Conservation (phyloP, 495 filamentous ascomycete genomes). For the Penicillium samsonianum region DNA sequence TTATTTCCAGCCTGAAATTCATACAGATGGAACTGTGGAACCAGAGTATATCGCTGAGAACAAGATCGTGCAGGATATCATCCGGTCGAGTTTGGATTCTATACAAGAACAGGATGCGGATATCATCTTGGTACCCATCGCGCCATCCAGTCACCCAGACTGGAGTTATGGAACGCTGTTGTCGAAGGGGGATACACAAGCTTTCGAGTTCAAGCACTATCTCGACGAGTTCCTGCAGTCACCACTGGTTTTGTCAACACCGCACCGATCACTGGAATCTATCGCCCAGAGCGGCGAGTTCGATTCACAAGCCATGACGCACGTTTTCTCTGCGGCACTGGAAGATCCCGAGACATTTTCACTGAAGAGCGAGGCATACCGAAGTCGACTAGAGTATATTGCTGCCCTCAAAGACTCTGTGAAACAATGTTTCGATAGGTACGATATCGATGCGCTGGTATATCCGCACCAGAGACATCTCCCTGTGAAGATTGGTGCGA, state of each 20-base stretch:
- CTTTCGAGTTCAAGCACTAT: constrained; percentile 55
- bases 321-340: constrained; percentile 36
- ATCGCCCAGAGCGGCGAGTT: constrained; percentile 61
- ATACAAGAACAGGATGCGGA: constrained; percentile 17
- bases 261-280: constrained; percentile 42
- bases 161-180: constrained; percentile 53
- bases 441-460: constrained; percentile 58
- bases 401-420: constrained; percentile 48
- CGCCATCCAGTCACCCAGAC: constrained; percentile 45
- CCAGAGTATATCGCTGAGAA: constrained; percentile 59
- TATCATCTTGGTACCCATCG: constrained; percentile 25
- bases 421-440: constrained; percentile 44
- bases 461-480: constrained; percentile 69
- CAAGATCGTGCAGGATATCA: constrained; percentile 50
- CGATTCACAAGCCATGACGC: constrained; percentile 44
- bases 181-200: constrained; percentile 54
- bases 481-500: constrained; percentile 56
- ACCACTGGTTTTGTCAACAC: constrained; percentile 30
- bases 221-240: constrained; percentile 50
- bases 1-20: constrained; percentile 42
- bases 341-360: constrained; percentile 34
- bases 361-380: constrained; percentile 48
- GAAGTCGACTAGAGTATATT: constrained; percentile 43
- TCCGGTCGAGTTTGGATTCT: constrained; percentile 39
- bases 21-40: constrained; percentile 37